A percentile compares a stretch with the other conserved stretches of the same genome.
phyloP scores from a whole-genome alignment of 192 early-diverging fungal species.

The Lobosporangium transversale region DNA sequence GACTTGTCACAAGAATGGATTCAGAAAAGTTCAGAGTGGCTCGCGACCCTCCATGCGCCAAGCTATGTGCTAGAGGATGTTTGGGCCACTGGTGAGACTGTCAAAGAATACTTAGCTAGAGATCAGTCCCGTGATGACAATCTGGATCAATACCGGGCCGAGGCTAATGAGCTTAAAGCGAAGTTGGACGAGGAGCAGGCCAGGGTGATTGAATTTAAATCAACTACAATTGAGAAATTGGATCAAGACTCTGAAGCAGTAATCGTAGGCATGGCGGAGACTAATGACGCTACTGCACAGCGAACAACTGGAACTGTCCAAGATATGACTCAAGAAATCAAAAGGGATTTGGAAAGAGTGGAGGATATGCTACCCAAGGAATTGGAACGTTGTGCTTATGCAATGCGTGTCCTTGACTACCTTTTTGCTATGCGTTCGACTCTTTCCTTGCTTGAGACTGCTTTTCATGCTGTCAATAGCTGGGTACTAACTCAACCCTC shows the following conservation, averaged over 20 bases:
- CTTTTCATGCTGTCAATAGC: conserved; percentile 19
- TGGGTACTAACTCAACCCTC: conserved; percentile 27
- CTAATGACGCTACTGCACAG: conserved; percentile 13
- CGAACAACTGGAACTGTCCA: conserved; percentile 12
- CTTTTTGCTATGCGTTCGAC: conserved; percentile 11
- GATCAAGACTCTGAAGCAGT: conserved; percentile 19
- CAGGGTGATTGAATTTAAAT: conserved; percentile 22
- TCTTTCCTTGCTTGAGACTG: conserved; percentile 24
- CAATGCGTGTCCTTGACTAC: conserved; percentile 41
- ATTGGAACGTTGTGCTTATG: conserved; percentile 19
- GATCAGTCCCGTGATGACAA: conserved; percentile 21
- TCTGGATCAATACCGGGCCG: conserved; percentile 11
- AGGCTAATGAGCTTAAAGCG: conserved; percentile 4
- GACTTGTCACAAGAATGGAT: conserved; percentile 15
- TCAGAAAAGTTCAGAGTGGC: conserved; percentile 28
- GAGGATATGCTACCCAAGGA: conserved; percentile 30
- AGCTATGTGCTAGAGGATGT: conserved; percentile 39
- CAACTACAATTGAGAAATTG: conserved; percentile 5
- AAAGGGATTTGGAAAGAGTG: conserved; percentile 1
- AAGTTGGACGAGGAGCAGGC: conserved; percentile 34
- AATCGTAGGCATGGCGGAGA: conserved; percentile 18
- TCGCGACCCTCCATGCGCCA: conserved; percentile 16
- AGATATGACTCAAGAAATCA: conserved; percentile 15
- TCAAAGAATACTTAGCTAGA: conserved; percentile 22
- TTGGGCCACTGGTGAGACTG: conserved; percentile 16